A percentile compares a stretch with the other conserved stretches of the same genome.
These are phyloP conservation scores for Actinomucor elegans DNA, from an alignment of 371 early-diverging fungal genomes.

Conservation along the genomic window DNA sequence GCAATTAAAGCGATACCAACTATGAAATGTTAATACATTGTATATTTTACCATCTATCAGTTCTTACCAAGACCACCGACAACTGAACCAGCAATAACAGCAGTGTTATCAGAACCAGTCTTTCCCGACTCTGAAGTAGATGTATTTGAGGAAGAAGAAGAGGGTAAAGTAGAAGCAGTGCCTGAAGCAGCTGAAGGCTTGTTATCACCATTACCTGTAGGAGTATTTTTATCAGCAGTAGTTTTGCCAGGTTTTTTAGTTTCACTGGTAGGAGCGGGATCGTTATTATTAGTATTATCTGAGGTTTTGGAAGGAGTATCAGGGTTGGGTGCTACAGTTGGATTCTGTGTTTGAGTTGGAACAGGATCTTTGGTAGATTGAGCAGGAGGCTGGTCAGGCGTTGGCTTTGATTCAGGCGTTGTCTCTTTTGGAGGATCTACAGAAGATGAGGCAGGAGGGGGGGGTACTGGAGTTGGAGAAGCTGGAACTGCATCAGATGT, in stretches of 20 bases:
- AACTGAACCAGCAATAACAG: conserved; percentile 24
- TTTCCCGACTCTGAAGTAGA: not conserved
- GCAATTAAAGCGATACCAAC: conserved; percentile 22
- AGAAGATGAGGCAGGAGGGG: not conserved
- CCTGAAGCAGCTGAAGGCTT: not conserved
- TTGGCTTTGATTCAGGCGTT: not conserved
- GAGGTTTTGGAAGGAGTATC: not conserved
- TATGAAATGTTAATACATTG: not conserved
- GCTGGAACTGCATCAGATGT: not conserved
- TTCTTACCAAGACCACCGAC: conserved; percentile 25
- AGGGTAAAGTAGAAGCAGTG: not conserved
- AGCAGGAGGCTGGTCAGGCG: not conserved
- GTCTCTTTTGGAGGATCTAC: no score
- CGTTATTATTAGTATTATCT: not conserved
- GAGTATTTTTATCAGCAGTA: not conserved
- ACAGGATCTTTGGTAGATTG: not conserved
- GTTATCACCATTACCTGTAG: not conserved
- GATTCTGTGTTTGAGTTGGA: not conserved
- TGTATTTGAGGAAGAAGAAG: not conserved
- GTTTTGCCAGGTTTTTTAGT: not conserved
- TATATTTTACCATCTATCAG: not conserved
- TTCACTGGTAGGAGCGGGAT: not conserved
- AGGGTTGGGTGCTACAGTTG: not conserved
- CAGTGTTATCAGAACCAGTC: conserved; percentile 4
- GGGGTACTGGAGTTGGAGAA: not conserved